phyloP scores from a whole-genome alignment of 345 rosid genomes.

The Hevea brasiliensis region DNA sequence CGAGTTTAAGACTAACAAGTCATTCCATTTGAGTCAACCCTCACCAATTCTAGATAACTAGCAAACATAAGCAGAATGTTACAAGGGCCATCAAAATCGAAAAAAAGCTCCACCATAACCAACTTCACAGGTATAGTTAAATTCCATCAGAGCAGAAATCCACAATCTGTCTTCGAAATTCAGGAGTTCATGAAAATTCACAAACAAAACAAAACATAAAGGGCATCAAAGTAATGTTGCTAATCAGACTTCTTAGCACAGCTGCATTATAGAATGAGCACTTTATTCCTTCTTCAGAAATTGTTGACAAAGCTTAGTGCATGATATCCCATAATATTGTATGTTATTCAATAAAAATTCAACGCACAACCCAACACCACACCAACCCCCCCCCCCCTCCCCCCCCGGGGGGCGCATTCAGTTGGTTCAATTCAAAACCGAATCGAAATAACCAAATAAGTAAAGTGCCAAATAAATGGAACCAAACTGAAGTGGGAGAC shows the following conservation, averaged over 20 bases:
- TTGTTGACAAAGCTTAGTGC: constrained; percentile 21
- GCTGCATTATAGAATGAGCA: constrained; percentile 8
- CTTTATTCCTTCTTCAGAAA: constrained; percentile 27
- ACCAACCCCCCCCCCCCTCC: too few relatives aligned
- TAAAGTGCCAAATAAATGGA: too few relatives aligned
- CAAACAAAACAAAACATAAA: constrained; percentile 15
- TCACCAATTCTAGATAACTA: too few relatives aligned
- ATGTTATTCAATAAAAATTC: not conserved
- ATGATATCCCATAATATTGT: not conserved
- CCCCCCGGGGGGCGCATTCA: too few relatives aligned
- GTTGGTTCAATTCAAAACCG: too few relatives aligned
- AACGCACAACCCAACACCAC: too few relatives aligned
- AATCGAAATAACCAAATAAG: too few relatives aligned
- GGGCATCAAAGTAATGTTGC: constrained; percentile 12
- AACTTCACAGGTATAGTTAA: constrained; percentile 6
- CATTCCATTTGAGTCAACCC: too few relatives aligned
- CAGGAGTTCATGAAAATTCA: constrained; percentile 12
- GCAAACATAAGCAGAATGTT: not conserved
- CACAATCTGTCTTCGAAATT: not conserved
- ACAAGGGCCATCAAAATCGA: not conserved
- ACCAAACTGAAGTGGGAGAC: too few relatives aligned
- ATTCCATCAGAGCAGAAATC: not conserved
- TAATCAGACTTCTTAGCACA: constrained; percentile 15
- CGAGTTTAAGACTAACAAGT: too few relatives aligned
- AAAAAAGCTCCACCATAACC: constrained; percentile 1